Conservation (phyloP, 805 yeast species). For the Hanseniaspora mollemarum region DNA sequence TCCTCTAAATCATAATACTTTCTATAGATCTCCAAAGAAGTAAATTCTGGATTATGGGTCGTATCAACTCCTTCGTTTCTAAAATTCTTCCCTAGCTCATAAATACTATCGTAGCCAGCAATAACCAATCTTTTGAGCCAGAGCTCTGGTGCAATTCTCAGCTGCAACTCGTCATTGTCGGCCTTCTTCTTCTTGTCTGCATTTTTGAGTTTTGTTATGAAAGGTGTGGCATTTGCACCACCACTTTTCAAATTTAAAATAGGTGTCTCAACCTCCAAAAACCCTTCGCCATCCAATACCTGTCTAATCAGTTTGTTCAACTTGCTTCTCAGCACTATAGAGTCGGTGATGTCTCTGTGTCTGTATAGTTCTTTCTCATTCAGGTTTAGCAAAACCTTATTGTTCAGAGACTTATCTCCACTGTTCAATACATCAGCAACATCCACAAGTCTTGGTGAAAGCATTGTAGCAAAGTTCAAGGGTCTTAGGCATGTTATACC, state of each 20-base stretch:
- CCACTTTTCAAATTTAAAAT: constrained; percentile 58
- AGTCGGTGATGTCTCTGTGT: constrained; percentile 1
- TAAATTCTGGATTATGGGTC: constrained; percentile 90
- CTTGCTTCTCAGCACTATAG: constrained; percentile 18
- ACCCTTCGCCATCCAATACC: constrained; percentile 44
- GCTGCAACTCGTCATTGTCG: constrained; percentile 34
- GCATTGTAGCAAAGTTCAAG: not conserved
- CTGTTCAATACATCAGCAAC: not conserved
- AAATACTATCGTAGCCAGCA: constrained; percentile 76
- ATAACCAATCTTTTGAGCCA: constrained; percentile 81
- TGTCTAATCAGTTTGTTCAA: constrained; percentile 45
- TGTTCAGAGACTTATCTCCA: not conserved
- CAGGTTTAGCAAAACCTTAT: constrained; percentile 5
- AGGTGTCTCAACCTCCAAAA: constrained; percentile 84
- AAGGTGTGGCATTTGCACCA: constrained; percentile 92
- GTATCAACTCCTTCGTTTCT: constrained; percentile 89
- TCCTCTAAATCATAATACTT: constrained; percentile 56
- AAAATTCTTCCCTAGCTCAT: constrained; percentile 74
- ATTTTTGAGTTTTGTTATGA: constrained; percentile 39
- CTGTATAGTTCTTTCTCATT: constrained; percentile 4
- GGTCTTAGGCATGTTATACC: constrained; percentile 4
- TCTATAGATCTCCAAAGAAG: constrained; percentile 80
- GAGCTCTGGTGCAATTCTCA: constrained; percentile 89
- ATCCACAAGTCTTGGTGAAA: constrained; percentile 9
- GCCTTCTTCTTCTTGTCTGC: constrained; percentile 21